Percentiles rank a stretch among this genome's conserved stretches.
These are phyloP conservation scores for Gastrolobium villosum DNA, from an alignment of 306 rosid genomes.

Conservation along the genomic window DNA sequence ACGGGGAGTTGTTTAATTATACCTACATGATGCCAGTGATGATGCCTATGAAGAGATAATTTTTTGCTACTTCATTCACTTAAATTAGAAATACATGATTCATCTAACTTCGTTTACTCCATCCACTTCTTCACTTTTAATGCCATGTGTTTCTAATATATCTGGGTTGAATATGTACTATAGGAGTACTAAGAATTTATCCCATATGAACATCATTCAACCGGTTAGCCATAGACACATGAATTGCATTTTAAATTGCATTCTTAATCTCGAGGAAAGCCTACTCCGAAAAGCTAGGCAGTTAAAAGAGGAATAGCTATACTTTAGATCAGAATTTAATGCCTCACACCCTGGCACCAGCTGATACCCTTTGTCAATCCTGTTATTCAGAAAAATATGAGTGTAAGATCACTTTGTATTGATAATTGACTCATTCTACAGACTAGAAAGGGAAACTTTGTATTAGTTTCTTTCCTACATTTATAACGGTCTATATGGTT, in stretches of 20 bases:
- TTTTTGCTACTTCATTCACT: too few species aligned
- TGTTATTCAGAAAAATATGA: slow-evolving; percentile 3
- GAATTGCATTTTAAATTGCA: background rate
- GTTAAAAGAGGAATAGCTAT: background rate
- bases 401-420: slow-evolving; percentile 4
- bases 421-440: slow-evolving; percentile 14
- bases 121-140: too few species aligned
- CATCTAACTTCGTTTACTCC: too few species aligned
- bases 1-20: background rate
- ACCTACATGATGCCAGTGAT: slow-evolving; percentile 4
- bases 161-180: too few species aligned
- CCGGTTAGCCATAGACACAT: too few species aligned
- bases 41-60: background rate
- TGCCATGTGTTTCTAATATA: too few species aligned
- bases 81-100: too few species aligned
- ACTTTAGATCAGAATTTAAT: background rate
- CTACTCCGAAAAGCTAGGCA: background rate
- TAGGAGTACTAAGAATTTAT: too few species aligned
- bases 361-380: slow-evolving; percentile 4
- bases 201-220: too few species aligned
- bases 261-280: background rate
- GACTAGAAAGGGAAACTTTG: background rate
- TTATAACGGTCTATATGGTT: slow-evolving; percentile 16
- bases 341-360: background rate
- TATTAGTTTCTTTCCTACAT: slow-evolving; percentile 13